These are phyloP conservation scores for Trichoderma lentiforme DNA, from an alignment of 2,329 filamentous ascomycete genomes.

Conservation along the genomic window DNA sequence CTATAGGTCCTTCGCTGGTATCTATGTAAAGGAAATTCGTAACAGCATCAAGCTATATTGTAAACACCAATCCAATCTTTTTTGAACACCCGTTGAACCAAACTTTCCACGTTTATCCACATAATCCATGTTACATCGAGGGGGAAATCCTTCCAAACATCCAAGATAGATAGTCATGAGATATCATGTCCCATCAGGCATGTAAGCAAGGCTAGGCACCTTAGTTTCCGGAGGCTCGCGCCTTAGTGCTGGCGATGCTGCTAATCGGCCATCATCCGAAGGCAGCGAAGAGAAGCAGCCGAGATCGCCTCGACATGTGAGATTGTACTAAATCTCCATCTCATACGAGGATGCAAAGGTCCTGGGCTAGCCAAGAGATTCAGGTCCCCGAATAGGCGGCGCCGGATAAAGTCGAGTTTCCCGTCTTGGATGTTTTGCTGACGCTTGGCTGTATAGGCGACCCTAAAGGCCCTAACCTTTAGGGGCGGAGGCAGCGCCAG, in stretches of 20 bases:
- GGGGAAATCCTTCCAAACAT: not conserved
- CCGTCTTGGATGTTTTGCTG: not conserved
- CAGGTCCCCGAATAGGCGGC: not conserved
- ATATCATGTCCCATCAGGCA: not conserved
- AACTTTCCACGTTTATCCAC: not conserved
- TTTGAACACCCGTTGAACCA: not conserved
- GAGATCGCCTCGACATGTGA: not conserved
- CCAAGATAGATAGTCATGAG: not conserved
- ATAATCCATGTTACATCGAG: not conserved
- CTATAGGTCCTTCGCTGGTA: constrained; percentile 7
- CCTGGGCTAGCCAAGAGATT: not conserved
- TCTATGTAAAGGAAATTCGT: constrained; percentile 15
- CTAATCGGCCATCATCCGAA: not conserved
- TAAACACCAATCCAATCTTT: not conserved
- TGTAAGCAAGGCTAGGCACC: not conserved
- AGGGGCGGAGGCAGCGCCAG: constrained; percentile 3
- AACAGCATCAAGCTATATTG: constrained; percentile 4
- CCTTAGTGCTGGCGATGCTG: not conserved
- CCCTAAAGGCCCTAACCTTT: not conserved
- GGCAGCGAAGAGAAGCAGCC: not conserved
- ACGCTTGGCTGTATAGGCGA: not conserved
- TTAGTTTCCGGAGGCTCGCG: not conserved
- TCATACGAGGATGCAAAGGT: not conserved
- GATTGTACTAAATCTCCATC: not conserved
- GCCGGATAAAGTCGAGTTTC: not conserved